These are phyloP conservation scores for Tricholoma hemisulphureum DNA, from an alignment of 768 basidiomycete species.

Conservation along the genomic window DNA sequence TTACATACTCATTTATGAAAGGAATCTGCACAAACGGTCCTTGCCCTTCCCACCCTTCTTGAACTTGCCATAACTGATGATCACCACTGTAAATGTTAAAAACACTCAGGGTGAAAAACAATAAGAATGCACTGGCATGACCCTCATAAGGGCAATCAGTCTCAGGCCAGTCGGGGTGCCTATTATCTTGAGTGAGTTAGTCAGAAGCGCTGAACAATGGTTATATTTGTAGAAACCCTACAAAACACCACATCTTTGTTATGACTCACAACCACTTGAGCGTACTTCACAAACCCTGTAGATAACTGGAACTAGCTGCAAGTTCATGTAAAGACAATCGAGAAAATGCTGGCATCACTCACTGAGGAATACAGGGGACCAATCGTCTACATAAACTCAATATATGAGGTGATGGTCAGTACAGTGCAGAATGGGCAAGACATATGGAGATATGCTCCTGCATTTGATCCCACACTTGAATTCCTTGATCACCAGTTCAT, in stretches of 20 bases:
- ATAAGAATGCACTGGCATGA: background rate
- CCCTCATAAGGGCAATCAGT: background rate
- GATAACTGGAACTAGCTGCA: background rate
- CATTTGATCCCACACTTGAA: background rate
- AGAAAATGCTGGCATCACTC: background rate
- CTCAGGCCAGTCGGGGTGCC: background rate
- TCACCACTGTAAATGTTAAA: background rate
- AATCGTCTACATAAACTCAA: background rate
- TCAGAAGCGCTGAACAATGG: background rate
- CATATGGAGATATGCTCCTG: background rate
- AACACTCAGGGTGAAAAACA: background rate
- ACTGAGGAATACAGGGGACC: background rate
- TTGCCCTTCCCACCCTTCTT: background rate
- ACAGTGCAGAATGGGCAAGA: background rate
- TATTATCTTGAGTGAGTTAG: background rate
- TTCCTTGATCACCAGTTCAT: background rate
- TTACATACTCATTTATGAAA: background rate
- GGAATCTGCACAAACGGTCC: background rate
- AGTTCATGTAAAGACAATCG: background rate
- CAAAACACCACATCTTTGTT: background rate
- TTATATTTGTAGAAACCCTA: background rate
- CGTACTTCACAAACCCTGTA: background rate
- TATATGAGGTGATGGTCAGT: background rate
- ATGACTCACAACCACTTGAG: background rate
- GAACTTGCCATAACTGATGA: background rate